Conservation (phyloP, 768 basidiomycete species). For the Leccinum variicolor region DNA sequence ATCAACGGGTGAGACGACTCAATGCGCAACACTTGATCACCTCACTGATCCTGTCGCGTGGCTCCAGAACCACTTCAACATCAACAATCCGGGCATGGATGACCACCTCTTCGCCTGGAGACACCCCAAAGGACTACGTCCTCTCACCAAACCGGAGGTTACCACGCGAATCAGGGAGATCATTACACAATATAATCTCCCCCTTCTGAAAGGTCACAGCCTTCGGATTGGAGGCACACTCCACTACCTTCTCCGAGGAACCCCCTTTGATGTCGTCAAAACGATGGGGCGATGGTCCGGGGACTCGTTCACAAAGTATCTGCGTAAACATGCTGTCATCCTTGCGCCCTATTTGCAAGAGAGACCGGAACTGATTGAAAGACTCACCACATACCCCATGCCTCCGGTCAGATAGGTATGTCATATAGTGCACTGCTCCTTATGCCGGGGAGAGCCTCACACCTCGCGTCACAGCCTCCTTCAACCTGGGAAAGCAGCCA, state of each 20-base stretch:
- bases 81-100: background rate
- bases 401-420: background rate
- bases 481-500: background rate
- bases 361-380: background rate
- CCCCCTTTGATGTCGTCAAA: background rate
- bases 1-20: background rate
- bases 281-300: background rate
- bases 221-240: background rate
- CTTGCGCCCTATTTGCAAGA: background rate
- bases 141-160: background rate
- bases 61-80: background rate
- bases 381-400: background rate
- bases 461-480: background rate
- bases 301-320: background rate
- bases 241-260: background rate
- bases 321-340: background rate
- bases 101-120: background rate
- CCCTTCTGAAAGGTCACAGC: background rate
- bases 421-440: background rate
- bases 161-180: background rate
- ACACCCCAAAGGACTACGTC: background rate
- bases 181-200: accelerated
- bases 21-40: background rate
- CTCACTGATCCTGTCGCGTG: background rate
- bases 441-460: background rate